Conservation (phyloP, 2,329 filamentous ascomycete genomes). For the Cytospora chrysosperma region DNA sequence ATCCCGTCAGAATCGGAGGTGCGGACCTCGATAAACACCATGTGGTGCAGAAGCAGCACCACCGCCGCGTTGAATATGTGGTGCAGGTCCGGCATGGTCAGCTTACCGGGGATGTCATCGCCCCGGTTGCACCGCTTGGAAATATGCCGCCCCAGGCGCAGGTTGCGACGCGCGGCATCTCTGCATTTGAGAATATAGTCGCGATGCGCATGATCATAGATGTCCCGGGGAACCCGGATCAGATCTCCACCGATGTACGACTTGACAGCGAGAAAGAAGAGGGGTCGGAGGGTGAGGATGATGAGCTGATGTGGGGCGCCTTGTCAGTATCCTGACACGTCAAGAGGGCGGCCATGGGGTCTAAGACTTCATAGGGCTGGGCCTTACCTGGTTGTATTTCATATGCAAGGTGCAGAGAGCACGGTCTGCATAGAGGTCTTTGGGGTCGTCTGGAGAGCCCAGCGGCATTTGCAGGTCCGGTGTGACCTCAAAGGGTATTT, state of each 20-base stretch:
- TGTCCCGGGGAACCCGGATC: conserved; percentile 29
- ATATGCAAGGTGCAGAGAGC: conserved; percentile 48
- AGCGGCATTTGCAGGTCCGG: conserved; percentile 36
- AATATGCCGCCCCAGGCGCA: conserved; percentile 42
- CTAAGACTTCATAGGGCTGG: not conserved
- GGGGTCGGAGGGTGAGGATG: conserved; percentile 48
- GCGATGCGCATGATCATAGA: conserved; percentile 32
- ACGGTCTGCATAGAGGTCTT: conserved; percentile 34
- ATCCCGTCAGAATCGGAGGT: conserved; percentile 36
- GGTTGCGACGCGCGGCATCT: conserved; percentile 45
- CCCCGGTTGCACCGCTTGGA: conserved; percentile 27
- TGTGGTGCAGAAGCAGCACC: conserved; percentile 46
- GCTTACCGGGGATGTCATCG: conserved; percentile 35
- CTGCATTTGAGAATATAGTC: conserved; percentile 38
- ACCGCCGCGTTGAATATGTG: conserved; percentile 51
- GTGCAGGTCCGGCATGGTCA: conserved; percentile 46
- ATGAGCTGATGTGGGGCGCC: conserved; percentile 38
- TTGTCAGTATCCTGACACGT: conserved; percentile 13
- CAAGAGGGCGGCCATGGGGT: not conserved
- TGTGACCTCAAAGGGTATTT: conserved; percentile 23
- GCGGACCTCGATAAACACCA: conserved; percentile 38
- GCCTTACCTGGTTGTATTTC: conserved; percentile 44
- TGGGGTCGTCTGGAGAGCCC: conserved; percentile 33
- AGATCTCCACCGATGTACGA: conserved; percentile 44
- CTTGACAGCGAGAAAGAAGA: conserved; percentile 48